Percentiles rank a stretch among this genome's conserved stretches.
Conservation (phyloP, 345 rosid species). For the Citrus reticulata region DNA sequence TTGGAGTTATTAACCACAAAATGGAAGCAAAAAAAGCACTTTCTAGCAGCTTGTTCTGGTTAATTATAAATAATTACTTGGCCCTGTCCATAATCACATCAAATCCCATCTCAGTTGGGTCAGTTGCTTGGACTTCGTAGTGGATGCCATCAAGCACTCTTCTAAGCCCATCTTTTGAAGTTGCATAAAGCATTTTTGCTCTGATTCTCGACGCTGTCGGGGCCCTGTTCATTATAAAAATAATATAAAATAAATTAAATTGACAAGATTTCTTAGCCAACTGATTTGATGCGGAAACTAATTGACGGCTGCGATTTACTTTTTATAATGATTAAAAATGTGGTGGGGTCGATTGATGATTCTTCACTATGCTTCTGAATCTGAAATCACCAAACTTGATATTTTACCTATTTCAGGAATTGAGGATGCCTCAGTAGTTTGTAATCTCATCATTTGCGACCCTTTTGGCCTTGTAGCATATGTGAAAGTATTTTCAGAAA, state of each 20-base stretch:
- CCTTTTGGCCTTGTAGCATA: too few species aligned
- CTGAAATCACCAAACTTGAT: neutral
- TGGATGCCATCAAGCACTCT: conserved; percentile 87
- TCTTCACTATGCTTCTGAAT: neutral
- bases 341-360: neutral
- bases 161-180: conserved; percentile 82
- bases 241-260: neutral
- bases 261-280: neutral
- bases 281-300: neutral
- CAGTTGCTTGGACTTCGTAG: conserved; percentile 95
- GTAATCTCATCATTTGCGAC: too few species aligned
- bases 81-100: conserved; percentile 82
- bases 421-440: too few species aligned
- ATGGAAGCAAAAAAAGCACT: neutral
- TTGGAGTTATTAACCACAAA: conserved; percentile 38
- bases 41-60: neutral
- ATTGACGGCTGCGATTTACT: neutral
- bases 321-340: neutral
- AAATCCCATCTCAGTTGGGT: conserved; percentile 92
- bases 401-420: neutral
- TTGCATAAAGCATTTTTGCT: conserved; percentile 84
- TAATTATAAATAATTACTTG: conserved; percentile 24
- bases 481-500: neutral
- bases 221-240: conserved; percentile 41
- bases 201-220: conserved; percentile 82